Conservation (phyloP, 2,329 filamentous ascomycete genomes). For the Scleromitrula shiraiana region DNA sequence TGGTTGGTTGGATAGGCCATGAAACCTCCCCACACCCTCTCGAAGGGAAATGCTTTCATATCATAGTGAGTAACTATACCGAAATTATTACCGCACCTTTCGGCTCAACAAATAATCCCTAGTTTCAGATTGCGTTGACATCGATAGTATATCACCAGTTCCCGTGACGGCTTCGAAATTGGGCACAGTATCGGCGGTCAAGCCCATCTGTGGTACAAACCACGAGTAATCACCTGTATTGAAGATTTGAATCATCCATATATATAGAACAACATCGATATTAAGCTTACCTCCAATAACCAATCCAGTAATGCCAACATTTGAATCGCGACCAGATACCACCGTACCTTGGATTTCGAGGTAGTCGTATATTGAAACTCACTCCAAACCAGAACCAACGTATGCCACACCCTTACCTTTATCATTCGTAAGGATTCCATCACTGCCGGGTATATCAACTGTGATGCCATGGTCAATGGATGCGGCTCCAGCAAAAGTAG, state of each 20-base stretch:
- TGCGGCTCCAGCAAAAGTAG: background rate
- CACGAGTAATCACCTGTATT: background rate
- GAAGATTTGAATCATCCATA: background rate
- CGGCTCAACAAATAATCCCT: slow-evolving; percentile 9
- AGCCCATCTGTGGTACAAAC: background rate
- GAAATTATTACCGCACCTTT: slow-evolving; percentile 12
- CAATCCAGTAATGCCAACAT: background rate
- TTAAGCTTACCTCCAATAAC: background rate
- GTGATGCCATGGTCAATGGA: background rate
- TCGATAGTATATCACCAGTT: slow-evolving; percentile 5
- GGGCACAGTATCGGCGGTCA: background rate
- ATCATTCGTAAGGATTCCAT: background rate
- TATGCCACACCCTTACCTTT: background rate
- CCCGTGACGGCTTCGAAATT: background rate
- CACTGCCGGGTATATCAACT: background rate
- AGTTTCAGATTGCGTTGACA: slow-evolving; percentile 5
- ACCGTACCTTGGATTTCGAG: background rate
- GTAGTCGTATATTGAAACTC: background rate
- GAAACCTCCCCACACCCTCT: background rate
- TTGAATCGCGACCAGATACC: background rate
- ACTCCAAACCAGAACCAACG: background rate
- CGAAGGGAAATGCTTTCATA: background rate
- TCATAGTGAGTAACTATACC: background rate
- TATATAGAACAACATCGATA: background rate
- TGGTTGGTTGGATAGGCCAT: background rate